Evolutionary conservation across 495 filamentous ascomycete species (phyloP), one percentile per base, ranked within the genome.

Genomic region (Xylaria venustula): DNA sequence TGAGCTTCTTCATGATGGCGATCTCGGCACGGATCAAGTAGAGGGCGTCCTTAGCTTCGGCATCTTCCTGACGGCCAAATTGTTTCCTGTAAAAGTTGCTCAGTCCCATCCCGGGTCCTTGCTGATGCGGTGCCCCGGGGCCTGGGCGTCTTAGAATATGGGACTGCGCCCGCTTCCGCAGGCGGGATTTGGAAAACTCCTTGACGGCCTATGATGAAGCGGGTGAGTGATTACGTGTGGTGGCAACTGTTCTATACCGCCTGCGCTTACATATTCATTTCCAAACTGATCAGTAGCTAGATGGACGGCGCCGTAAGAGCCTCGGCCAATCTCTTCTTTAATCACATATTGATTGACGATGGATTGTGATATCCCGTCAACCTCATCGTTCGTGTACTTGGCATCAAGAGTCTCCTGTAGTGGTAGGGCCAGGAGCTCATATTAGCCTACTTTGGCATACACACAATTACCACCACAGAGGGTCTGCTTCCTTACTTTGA

Each of bases 1-100:
- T 87, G 48, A 98, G 81, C 73, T 98, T 98, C 79, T 98, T 98
- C 90, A 98, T 97, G 70, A 98, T 96, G 23, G 94, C 94, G 65
- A 98, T 96, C 71, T 98, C 94, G 74, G 96, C 91, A 60, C 90
- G 90, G 70, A 98, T 98, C 46, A 98, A 79, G 70, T 87, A 89
- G 1, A 98, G 79, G 1, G 93, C 83, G 67, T 96, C 93, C 48
- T 87, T 85, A n/a, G 80, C 81, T 57, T 87, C 87, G 36, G 81
- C 77, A 26, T 75, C 75, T 54, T 80, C 72, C 58, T 83, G 76
- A 23, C 65, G 67, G 36, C 69, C 62, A 15, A 70, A 68, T 30
- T 65, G 67, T 49, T 69, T 69, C 37, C 36, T 69, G 22, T 71
- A 60, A 20, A 61, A 61, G 47, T 55, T 64, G 20, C 45, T 63